Percentiles rank a stretch among this genome's conserved stretches.
These are phyloP conservation scores for Umbelopsis sp. DNA, from an alignment of 192 early-diverging fungal genomes.

Conservation along the genomic window DNA sequence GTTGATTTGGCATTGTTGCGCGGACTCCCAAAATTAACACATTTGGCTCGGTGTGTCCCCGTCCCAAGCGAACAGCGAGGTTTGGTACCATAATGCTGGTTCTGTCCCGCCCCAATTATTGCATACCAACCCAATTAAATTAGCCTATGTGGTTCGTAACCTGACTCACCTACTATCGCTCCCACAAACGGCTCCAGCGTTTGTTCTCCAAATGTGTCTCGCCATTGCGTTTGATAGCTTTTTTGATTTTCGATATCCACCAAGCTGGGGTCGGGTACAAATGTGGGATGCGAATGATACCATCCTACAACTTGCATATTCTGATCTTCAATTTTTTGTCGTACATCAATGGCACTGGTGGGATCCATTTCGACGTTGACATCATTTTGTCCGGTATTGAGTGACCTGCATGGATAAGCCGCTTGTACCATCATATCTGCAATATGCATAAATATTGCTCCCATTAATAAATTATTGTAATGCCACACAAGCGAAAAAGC, in stretches of 20 bases:
- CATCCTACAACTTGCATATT: conserved; percentile 87
- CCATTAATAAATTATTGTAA: background rate
- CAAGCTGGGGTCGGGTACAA: conserved; percentile 84
- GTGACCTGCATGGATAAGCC: conserved; percentile 77
- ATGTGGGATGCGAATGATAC: conserved; percentile 95
- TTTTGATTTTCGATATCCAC: conserved; percentile 90
- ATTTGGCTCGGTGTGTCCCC: background rate
- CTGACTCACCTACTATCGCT: conserved; percentile 73
- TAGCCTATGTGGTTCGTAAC: too few relatives aligned
- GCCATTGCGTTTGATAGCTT: conserved; percentile 81
- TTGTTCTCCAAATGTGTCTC: conserved; percentile 49
- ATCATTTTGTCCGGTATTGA: conserved; percentile 69
- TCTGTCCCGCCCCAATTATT: too few relatives aligned
- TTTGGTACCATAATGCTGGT: background rate
- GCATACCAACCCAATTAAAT: too few relatives aligned
- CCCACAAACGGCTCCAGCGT: conserved; percentile 82
- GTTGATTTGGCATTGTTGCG: background rate
- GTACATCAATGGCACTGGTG: conserved; percentile 71
- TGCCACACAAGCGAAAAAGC: background rate
- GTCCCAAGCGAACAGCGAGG: background rate
- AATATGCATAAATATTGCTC: background rate
- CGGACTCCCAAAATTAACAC: background rate
- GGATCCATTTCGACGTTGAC: conserved; percentile 93
- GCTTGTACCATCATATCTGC: conserved; percentile 62
- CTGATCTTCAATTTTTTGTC: conserved; percentile 69